Conservation (phyloP, 1,284 basidiomycete genomes). For the Ustilago loliicola region DNA sequence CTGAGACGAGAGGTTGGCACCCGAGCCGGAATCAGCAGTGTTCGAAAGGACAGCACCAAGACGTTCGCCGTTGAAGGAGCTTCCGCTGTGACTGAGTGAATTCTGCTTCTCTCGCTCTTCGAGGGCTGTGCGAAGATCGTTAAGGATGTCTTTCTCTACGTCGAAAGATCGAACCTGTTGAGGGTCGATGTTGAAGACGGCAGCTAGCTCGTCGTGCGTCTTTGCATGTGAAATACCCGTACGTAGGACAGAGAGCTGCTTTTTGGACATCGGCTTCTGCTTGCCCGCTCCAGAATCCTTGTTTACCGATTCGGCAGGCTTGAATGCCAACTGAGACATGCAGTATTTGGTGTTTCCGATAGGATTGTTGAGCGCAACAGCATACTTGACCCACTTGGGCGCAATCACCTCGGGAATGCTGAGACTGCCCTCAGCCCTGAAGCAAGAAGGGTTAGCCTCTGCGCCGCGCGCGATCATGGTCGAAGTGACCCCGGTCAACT, state of each 20-base stretch:
- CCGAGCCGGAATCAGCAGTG: constrained; percentile 10
- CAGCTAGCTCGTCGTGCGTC: constrained; percentile 52
- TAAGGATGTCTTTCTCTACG: constrained; percentile 34
- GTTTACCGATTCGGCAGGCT: constrained; percentile 33
- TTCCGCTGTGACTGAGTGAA: constrained; percentile 7
- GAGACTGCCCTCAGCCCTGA: constrained; percentile 73
- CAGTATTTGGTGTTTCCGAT: constrained; percentile 94
- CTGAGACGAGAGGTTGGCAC: neutral
- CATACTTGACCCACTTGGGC: constrained; percentile 63
- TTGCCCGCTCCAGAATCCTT: constrained; percentile 16
- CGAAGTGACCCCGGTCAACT: constrained; percentile 80
- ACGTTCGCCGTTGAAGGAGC: constrained; percentile 35
- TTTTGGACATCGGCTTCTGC: constrained; percentile 28
- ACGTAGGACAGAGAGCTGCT: constrained; percentile 38
- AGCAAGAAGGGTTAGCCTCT: constrained; percentile 91
- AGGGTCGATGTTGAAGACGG: constrained; percentile 44
- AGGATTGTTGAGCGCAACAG: constrained; percentile 75
- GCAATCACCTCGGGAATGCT: constrained; percentile 61
- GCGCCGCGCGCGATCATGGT: constrained; percentile 97
- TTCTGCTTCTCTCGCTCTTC: constrained; percentile 15
- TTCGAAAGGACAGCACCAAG: constrained; percentile 38
- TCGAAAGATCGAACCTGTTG: constrained; percentile 23
- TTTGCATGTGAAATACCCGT: constrained; percentile 51
- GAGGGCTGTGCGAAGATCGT: constrained; percentile 33
- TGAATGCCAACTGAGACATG: constrained; percentile 73